Conservation (phyloP, 352 stramenopile species). For the Phytophthora capsici region DNA sequence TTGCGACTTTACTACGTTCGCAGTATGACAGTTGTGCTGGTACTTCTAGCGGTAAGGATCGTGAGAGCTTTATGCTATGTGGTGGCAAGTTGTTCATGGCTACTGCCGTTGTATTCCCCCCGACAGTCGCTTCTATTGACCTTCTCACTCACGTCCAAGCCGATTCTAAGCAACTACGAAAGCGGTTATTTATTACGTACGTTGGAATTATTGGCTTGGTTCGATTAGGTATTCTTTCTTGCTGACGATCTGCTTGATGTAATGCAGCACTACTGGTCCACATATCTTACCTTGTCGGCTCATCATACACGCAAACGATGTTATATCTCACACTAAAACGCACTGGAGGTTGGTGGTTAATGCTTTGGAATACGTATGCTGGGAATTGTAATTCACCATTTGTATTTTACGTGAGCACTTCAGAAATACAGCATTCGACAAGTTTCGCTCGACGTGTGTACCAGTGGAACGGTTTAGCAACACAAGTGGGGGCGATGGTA, state of each 20-base stretch:
- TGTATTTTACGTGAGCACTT: not conserved
- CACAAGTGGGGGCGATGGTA: constrained; percentile 66
- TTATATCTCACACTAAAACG: constrained; percentile 75
- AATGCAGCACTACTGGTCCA: constrained; percentile 50
- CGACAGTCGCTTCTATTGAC: constrained; percentile 48
- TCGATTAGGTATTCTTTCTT: not conserved
- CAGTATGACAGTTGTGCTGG: constrained; percentile 36
- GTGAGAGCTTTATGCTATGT: not conserved
- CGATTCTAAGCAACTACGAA: constrained; percentile 42
- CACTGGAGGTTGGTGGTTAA: constrained; percentile 33
- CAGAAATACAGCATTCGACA: constrained; percentile 38
- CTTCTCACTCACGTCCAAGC: constrained; percentile 50
- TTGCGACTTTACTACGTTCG: constrained; percentile 57
- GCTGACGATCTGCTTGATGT: not conserved
- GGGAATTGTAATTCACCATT: not conserved
- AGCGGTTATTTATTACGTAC: constrained; percentile 64
- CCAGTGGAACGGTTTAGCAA: constrained; percentile 74
- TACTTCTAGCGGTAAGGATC: constrained; percentile 50
- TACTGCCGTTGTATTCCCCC: not conserved
- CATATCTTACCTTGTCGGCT: constrained; percentile 60
- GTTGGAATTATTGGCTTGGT: constrained; percentile 3
- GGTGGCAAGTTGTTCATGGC: not conserved
- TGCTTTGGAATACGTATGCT: not conserved
- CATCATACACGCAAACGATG: constrained; percentile 81
- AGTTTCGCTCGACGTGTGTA: constrained; percentile 57